Evolutionary conservation across 768 basidiomycete genomes (phyloP).

Genomic region (Mycena latifolia): DNA sequence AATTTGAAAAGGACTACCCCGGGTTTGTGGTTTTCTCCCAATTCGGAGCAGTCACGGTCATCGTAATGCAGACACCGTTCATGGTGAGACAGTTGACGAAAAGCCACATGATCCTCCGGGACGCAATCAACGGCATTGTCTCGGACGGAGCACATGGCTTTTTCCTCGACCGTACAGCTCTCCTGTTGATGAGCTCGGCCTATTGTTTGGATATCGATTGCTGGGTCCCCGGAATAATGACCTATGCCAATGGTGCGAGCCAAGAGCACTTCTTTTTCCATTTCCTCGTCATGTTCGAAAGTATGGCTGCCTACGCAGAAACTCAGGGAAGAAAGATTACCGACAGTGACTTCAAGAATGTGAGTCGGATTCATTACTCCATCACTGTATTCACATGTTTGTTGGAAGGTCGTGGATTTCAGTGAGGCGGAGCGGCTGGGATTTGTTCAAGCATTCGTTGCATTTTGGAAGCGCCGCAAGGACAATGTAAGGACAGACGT

Average conservation of each 20-base stretch:
- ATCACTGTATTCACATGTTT: neutral
- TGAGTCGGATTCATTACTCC: neutral
- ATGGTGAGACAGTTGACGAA: slow-evolving; percentile 36
- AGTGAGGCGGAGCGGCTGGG: slow-evolving; percentile 49
- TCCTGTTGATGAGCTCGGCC: slow-evolving; percentile 46
- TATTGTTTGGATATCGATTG: slow-evolving; percentile 41
- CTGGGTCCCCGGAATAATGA: slow-evolving; percentile 49
- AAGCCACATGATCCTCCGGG: neutral
- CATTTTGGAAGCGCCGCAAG: slow-evolving; percentile 36
- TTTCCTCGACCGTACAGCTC: slow-evolving; percentile 40
- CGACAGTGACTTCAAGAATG: slow-evolving; percentile 4
- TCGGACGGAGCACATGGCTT: slow-evolving; percentile 51
- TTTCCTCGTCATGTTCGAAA: slow-evolving; percentile 44
- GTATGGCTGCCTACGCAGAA: slow-evolving; percentile 41
- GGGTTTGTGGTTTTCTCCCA: slow-evolving; percentile 23
- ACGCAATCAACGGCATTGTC: slow-evolving; percentile 48
- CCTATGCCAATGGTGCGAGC: slow-evolving; percentile 48
- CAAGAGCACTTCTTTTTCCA: slow-evolving; percentile 46
- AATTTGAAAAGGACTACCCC: slow-evolving; percentile 23
- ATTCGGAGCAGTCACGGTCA: slow-evolving; percentile 32
- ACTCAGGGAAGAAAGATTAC: slow-evolving; percentile 19
- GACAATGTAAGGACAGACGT: slow-evolving; percentile 5
- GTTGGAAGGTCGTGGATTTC: slow-evolving; percentile 49
- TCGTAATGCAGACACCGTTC: slow-evolving; percentile 35
- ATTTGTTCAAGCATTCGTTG: slow-evolving; percentile 44